Evolutionary conservation across 768 basidiomycete genomes (phyloP).

Genomic region (Dendrothele bispora): DNA sequence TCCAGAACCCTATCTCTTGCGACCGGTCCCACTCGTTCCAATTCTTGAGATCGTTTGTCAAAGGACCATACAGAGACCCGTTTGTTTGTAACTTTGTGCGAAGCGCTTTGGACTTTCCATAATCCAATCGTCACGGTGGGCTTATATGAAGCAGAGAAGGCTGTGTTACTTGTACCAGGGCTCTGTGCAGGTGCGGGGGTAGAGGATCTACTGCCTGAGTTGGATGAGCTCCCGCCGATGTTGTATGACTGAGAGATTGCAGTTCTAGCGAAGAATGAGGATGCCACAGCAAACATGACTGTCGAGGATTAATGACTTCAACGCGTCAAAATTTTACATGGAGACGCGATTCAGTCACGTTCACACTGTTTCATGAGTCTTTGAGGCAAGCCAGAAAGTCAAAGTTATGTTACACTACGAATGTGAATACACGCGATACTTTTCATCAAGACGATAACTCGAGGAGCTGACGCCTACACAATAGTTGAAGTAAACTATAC

Average conservation of each 20-base stretch:
- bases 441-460: conserved; percentile 46
- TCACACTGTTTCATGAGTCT: too few relatives aligned
- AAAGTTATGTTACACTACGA: neutral
- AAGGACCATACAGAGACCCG: conserved; percentile 91
- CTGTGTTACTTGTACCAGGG: conserved; percentile 1
- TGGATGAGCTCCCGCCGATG: conserved; percentile 42
- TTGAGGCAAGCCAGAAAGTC: neutral
- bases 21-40: conserved; percentile 63
- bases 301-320: neutral
- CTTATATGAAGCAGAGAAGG: conserved; percentile 31
- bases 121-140: conserved; percentile 73
- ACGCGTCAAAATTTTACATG: too few relatives aligned
- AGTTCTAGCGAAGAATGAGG: conserved; percentile 80
- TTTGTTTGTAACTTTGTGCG: conserved; percentile 88
- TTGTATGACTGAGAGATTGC: conserved; percentile 81
- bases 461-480: conserved; percentile 63
- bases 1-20: conserved; percentile 79
- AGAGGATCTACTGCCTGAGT: conserved; percentile 42
- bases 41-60: conserved; percentile 77
- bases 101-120: conserved; percentile 87
- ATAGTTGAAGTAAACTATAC: too few relatives aligned
- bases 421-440: conserved; percentile 19
- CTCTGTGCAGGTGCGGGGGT: conserved; percentile 40
- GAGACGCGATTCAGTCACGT: too few relatives aligned
- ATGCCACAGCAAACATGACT: conserved; percentile 50